Evolutionary conservation across 73 alveolate genomes (phyloP), one percentile per base, ranked within the genome.

Genomic region (Paramecium sonneborni): DNA sequence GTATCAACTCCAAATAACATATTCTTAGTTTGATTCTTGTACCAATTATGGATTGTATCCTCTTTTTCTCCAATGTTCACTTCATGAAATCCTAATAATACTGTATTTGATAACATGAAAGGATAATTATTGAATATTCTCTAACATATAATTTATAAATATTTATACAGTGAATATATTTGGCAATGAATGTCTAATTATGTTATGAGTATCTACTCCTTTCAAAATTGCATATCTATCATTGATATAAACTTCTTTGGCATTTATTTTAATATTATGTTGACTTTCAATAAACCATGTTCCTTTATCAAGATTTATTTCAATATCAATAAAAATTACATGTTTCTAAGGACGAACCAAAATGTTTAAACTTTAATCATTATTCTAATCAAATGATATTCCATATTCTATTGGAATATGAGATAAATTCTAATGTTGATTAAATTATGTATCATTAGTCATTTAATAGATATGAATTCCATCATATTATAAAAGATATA

Each of bases 401-500:
- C 48, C 84, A 14, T 30, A 62, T 0, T 62, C 43, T 0, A 30
- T 62, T 0, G 48, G 39, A 30, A 62, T 62, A 0, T 14, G 10
- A 7, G 84, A 32, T 26, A 62, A 30, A 15, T 62, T 62, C 0
- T 43, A n/a, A 62, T 62, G 30, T 12, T 62, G 10, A n/a, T 11
- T 30, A 26, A 62, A 1, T 6, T 0, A 5, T 23, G 0, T 2
- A 62, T 62, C 84, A 14, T 62, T 62, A 0, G 18, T 62, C 5
- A 62, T 62, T 62, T 32, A 6, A 62, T 62, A 62, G 24, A 62
- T 62, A 62, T 62, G 84, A 62, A 62, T 62, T 62, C 84, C 84
- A 62, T 62, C 84, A 26, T 62, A 23, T 62, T 21, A 14, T 30
- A 62, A 32, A 1, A 62, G 0, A 24, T 52, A 52, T 52, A 62